Evolutionary conservation across 352 stramenopile species (phyloP).

Genomic region (Globisporangium polare): DNA sequence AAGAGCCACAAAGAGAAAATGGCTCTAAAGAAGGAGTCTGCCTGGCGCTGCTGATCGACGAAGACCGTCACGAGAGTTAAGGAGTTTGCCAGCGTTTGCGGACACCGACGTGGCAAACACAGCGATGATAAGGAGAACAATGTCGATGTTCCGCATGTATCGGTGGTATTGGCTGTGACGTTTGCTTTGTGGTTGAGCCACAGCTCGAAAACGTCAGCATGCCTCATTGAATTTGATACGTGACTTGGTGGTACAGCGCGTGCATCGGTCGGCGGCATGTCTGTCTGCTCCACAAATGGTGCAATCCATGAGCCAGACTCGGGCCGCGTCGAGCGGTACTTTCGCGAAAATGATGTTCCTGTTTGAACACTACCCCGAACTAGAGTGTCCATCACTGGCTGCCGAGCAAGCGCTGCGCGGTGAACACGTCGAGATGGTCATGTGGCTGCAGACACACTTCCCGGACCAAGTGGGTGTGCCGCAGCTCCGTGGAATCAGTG

Average conservation of each 20-base stretch:
- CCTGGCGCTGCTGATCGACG: neutral
- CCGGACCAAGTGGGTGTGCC: neutral
- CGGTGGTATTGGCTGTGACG: neutral
- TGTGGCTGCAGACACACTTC: slow-evolving; percentile 3
- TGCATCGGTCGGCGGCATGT: no score
- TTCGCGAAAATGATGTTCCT: no score
- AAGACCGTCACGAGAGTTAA: neutral
- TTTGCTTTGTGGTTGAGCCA: neutral
- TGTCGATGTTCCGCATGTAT: neutral
- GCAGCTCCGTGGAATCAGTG: neutral
- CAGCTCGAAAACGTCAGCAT: neutral
- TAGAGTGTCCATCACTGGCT: no score
- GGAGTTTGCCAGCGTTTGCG: neutral
- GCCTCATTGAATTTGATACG: neutral
- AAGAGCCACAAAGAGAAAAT: neutral
- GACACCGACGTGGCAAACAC: neutral
- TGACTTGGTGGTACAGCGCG: no score
- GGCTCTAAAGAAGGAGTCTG: neutral
- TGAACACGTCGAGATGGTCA: slow-evolving; percentile 1
- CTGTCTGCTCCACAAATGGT: no score
- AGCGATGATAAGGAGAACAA: neutral
- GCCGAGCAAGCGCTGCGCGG: neutral
- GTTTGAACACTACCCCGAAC: no score
- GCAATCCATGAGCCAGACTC: no score
- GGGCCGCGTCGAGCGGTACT: no score